Base-by-base conservation (phyloP, 331 rosid genomes). In the Telfairia occidentalis region DNA sequence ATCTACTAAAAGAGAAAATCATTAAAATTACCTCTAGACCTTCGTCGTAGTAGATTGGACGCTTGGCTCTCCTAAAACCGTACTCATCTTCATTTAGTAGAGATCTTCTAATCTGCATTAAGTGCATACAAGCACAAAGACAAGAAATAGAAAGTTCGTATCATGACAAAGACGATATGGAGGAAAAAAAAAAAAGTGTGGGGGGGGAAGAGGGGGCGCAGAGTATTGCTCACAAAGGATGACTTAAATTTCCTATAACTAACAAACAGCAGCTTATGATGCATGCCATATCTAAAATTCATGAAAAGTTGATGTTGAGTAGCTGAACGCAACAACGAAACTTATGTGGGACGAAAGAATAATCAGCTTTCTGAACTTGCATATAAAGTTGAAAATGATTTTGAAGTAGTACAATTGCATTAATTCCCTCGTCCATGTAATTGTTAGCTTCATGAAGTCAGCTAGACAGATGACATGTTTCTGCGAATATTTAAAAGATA, bases 41-140 rank as follows among this genome's bases (percentile, higher is more conserved):
- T 83, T 90, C 97, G 0, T 94, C 98, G 8, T 91, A 90, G 83
- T 91, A 94, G 35, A 88, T 82, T 74, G 98, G 98, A 79, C 84
- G 84, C 85, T 83, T 88, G 69, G 96, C 96, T 88, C 70, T 94
- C 34, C 87, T 86, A 79, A 94, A 91, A 66, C 98, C 98, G 18
- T 88, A 78, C 76, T 91, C 97, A 79, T 94, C 86, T 86, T 94
- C 98, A 80, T 91, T 87, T 38, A 90, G 89, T 72, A 89, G 54
- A n/a, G 93, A 82, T 81, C 92, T 87, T 85, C 98, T 86, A 35
- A 94, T 94, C 98, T 94, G 92, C 78, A 75, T 23, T 0, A 78
- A 30, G 42, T 3, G 8, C 30, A 38, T 35, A 35, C 48, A 37
- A 4, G 28, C 9, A 69, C 7, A 69, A 50, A 21, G 32, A 5